Evolutionary conservation across 306 rosid species (phyloP).

Genomic region (Rosa multiflora): DNA sequence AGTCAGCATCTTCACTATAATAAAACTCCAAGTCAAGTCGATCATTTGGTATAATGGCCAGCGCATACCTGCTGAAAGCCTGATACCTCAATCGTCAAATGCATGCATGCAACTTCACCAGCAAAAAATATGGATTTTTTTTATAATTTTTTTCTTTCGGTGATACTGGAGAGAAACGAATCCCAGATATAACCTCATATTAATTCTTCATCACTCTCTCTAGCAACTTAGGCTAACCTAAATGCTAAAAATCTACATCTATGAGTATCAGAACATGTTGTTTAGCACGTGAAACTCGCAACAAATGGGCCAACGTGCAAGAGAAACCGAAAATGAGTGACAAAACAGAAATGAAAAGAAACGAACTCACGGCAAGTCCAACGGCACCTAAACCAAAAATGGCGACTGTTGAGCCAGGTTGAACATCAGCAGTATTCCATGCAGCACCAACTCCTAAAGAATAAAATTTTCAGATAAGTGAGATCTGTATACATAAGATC

Average conservation of each 20-base stretch:
- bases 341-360: background rate
- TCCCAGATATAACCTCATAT: too few species aligned
- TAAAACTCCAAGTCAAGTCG: background rate
- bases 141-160: too few species aligned
- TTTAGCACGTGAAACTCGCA: too few species aligned
- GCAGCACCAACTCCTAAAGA: constrained; percentile 79
- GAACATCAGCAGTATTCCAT: constrained; percentile 77
- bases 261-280: too few species aligned
- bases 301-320: background rate
- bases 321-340: background rate
- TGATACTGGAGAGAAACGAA: too few species aligned
- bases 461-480: background rate
- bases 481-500: background rate
- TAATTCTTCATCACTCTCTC: too few species aligned
- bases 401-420: constrained; percentile 56
- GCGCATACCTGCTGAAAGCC: too few species aligned
- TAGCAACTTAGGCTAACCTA: too few species aligned
- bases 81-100: too few species aligned
- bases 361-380: constrained; percentile 70
- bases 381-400: constrained; percentile 79
- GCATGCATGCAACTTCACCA: too few species aligned
- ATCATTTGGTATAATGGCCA: background rate
- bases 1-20: background rate
- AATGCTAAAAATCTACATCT: too few species aligned
- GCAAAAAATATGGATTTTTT: too few species aligned